Base-by-base conservation (phyloP, 345 rosid species). In the Lagerstroemia speciosa region DNA sequence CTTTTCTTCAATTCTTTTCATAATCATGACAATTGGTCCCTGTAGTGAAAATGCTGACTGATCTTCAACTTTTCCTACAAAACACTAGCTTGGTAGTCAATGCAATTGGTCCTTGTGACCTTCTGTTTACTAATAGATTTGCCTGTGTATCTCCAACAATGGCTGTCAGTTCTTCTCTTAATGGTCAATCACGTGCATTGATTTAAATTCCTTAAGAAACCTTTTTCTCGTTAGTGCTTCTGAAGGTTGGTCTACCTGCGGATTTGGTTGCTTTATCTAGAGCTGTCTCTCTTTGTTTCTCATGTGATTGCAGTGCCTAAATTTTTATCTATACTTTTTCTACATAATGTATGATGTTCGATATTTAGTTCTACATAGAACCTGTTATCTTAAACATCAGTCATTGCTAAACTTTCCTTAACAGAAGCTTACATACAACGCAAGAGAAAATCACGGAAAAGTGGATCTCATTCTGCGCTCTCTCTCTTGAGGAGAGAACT, bases 371-470 rank as follows among this genome's bases (percentile, higher is more conserved):
- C 33, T 57, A 57, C 14, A 19, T n/a, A 26, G 29, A 29, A 57
- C 32, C 62, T 8, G 62, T 57, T 24, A 58, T 14, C 24, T 48
- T 6, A 58, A 30, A 58, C 4, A 26, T 27, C 6, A 12, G 12
- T 30, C 34, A 58, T 27, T 19, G 2, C 63, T 10, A 38, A 14
- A 52, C 50, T 71, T 82, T 81, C 94, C 94, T 91, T 93, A 74
- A 93, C 78, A 8, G 78, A 69, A 58, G 19, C 34, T 73, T 75
- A 89, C 94, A 76, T 87, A 84, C 91, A 87, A 81, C 94, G 87
- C 67, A 93, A 91, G 82, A 83, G 98, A 83, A 93, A 87, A 81
- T 69, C 86, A 32, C 91, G 92, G 62, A 89, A 83, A 86, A 85
- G 81, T 29, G 98, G 93, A 76, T 78, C 89, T 71, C 83, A 85